Conservation (phyloP, 129 eudicot genomes). For the Lactuca sativa region DNA sequence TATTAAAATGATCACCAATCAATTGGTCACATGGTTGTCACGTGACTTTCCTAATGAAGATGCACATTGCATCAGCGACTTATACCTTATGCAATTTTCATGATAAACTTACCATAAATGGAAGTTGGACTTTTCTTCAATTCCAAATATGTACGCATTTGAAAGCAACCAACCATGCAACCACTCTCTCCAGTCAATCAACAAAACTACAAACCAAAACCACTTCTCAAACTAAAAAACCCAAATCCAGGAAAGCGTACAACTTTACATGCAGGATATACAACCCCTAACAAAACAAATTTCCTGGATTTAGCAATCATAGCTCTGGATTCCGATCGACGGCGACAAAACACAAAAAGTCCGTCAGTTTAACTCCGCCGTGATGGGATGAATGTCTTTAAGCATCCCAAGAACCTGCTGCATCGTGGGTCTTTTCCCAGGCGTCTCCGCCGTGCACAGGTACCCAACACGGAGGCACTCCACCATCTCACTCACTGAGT, state of each 20-base stretch:
- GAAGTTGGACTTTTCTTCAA: conserved; percentile 23
- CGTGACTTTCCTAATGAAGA: conserved; percentile 12
- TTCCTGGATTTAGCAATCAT: conserved; percentile 6
- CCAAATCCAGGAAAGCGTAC: conserved; percentile 16
- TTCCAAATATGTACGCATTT: conserved; percentile 29
- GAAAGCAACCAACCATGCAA: conserved; percentile 33
- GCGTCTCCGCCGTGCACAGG: conserved; percentile 80
- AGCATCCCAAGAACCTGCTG: conserved; percentile 85
- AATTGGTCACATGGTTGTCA: neutral
- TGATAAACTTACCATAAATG: conserved; percentile 14
- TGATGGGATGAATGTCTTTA: conserved; percentile 71
- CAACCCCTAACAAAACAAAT: conserved; percentile 6
- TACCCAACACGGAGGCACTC: conserved; percentile 93
- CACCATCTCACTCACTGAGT: conserved; percentile 74
- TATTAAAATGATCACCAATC: no score
- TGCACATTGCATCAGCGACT: conserved; percentile 18
- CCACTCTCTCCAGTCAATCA: conserved; percentile 28
- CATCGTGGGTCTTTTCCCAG: conserved; percentile 87
- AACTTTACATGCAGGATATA: conserved; percentile 28
- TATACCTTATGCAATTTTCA: conserved; percentile 20
- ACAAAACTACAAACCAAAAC: conserved; percentile 6
- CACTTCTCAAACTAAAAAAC: neutral
- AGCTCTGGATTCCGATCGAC: conserved; percentile 21
- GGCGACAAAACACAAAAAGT: conserved; percentile 2
- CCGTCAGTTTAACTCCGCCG: conserved; percentile 38